Conservation (phyloP, 2,329 filamentous ascomycete genomes). For the Leptographium procerum region DNA sequence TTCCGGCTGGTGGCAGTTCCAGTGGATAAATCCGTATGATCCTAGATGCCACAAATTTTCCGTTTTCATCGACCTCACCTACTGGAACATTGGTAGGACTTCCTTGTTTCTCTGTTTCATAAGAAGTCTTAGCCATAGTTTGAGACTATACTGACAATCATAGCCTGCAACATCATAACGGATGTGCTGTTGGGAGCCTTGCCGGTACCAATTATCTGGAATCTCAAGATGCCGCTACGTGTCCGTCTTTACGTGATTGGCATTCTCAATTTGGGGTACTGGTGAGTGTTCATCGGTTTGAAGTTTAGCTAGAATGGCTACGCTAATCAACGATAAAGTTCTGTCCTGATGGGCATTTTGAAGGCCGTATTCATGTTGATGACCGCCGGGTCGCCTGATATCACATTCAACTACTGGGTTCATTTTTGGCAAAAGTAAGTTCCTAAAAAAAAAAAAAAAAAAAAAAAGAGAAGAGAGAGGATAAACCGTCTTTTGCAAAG, state of each 20-base stretch:
- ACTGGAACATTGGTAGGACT: slow-evolving; percentile 10
- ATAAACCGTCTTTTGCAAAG: no score
- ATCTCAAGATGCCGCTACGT: slow-evolving; percentile 16
- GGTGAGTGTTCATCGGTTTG: slow-evolving; percentile 11
- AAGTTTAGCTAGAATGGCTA: no score
- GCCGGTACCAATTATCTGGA: slow-evolving; percentile 21
- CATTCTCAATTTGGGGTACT: slow-evolving; percentile 21
- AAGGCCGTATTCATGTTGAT: slow-evolving; percentile 19
- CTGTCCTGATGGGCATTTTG: slow-evolving; percentile 19
- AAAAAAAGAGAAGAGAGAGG: not conserved
- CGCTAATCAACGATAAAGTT: slow-evolving; percentile 8
- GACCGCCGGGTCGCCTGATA: slow-evolving; percentile 17
- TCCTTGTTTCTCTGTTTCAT: not conserved
- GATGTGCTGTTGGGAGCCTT: slow-evolving; percentile 19
- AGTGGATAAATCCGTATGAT: slow-evolving; percentile 15
- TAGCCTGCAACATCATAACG: slow-evolving; percentile 20
- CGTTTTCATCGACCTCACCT: slow-evolving; percentile 12
- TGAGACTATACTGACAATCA: not conserved
- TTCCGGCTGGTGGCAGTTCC: slow-evolving; percentile 17
- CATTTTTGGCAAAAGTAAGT: slow-evolving; percentile 5
- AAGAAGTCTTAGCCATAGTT: no score
- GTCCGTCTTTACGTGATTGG: slow-evolving; percentile 17
- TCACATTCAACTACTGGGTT: slow-evolving; percentile 12
- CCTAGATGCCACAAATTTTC: slow-evolving; percentile 13
- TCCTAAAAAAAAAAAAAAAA: not conserved